These are phyloP conservation scores for Mayamaea pseudoterrestris DNA, from an alignment of 108 stramenopile genomes.

Conservation along the genomic window DNA sequence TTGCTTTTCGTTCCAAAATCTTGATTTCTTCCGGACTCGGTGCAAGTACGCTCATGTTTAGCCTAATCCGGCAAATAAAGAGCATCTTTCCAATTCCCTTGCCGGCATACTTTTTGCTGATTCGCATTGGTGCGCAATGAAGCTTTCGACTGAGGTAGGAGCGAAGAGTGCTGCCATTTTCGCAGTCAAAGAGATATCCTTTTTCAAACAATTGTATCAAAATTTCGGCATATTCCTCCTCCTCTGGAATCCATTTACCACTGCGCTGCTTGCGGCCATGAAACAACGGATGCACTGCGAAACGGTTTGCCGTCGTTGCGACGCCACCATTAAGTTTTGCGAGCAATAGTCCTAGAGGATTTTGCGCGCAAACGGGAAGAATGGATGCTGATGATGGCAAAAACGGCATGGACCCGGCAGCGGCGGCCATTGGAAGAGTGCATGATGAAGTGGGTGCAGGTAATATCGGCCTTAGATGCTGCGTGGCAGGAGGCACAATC, in stretches of 20 bases:
- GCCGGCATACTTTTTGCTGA: conserved; percentile 73
- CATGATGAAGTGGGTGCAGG: too few relatives aligned
- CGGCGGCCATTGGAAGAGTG: too few relatives aligned
- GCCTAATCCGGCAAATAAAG: conserved; percentile 9
- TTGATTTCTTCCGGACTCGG: too few relatives aligned
- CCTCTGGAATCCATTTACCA: conserved; percentile 87
- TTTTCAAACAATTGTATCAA: conserved; percentile 82
- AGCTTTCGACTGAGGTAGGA: conserved; percentile 83
- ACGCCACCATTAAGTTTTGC: too few relatives aligned
- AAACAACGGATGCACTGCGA: too few relatives aligned
- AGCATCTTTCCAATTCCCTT: conserved; percentile 28
- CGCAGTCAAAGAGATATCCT: conserved; percentile 65
- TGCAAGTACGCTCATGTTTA: background rate
- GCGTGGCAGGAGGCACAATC: too few relatives aligned
- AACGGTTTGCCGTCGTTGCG: too few relatives aligned
- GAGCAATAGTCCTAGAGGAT: too few relatives aligned
- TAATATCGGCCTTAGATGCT: too few relatives aligned
- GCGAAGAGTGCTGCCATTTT: conserved; percentile 88
- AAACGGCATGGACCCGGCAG: background rate
- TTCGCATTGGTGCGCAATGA: conserved; percentile 92
- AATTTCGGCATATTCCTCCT: conserved; percentile 76
- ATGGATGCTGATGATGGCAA: background rate
- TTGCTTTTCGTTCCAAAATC: too few relatives aligned
- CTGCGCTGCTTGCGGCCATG: conserved; percentile 15
- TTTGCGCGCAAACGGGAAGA: too few relatives aligned